phyloP scores from a whole-genome alignment of 2,329 filamentous ascomycete genomes.

The Microdochium bolleyi region DNA sequence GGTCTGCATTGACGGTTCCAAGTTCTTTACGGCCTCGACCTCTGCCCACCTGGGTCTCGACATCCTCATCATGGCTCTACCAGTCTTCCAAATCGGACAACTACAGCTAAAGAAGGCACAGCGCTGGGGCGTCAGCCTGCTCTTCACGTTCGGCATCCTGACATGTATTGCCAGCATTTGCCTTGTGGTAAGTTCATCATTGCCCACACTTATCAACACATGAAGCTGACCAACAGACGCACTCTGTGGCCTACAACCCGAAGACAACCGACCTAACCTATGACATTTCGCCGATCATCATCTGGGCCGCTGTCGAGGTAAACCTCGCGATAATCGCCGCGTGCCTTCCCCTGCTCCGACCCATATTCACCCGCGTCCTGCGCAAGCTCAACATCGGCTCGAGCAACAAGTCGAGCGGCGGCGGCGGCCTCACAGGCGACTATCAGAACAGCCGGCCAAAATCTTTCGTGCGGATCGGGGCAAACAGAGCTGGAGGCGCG shows the following conservation, averaged over 20 bases:
- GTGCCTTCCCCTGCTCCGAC: not conserved
- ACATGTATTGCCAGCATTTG: not conserved
- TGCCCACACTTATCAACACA: no score
- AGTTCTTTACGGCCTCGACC: not conserved
- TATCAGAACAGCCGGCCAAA: not conserved
- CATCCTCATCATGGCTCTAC: not conserved
- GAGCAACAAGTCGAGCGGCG: not conserved
- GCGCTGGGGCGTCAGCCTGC: not conserved
- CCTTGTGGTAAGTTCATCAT: not conserved
- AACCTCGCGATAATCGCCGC: not conserved
- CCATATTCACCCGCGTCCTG: not conserved
- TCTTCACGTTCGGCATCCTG: not conserved
- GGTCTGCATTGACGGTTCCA: not conserved
- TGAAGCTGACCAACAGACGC: not conserved
- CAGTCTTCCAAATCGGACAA: not conserved
- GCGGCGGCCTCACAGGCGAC: not conserved
- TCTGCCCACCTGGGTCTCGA: not conserved
- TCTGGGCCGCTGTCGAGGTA: not conserved
- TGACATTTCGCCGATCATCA: not conserved
- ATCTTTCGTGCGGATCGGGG: not conserved
- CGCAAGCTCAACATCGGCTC: not conserved
- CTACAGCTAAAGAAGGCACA: not conserved
- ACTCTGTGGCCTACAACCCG: not conserved
- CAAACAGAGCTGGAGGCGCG: not conserved
- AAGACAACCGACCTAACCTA: slow-evolving; percentile 1